Conservation (phyloP, 192 early-diverging fungal species). For the Coemansia sp. region DNA sequence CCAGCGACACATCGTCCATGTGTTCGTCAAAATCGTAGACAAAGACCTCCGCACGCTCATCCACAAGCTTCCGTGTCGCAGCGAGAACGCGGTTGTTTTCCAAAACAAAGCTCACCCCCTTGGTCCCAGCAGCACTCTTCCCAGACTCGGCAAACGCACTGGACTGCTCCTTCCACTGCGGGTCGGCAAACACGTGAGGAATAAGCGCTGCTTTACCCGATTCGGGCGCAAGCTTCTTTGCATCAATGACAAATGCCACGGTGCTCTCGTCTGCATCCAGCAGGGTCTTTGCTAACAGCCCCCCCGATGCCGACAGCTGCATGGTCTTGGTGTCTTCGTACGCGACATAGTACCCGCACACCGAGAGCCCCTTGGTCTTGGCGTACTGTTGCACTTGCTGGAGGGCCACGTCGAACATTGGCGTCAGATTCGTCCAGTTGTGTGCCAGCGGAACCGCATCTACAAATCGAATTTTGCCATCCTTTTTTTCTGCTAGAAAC, state of each 20-base stretch:
- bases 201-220: conserved; percentile 21
- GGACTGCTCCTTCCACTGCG: conserved; percentile 50
- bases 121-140: conserved; percentile 7
- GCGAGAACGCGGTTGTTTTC: conserved; percentile 50
- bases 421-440: conserved; percentile 73
- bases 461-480: conserved; percentile 41
- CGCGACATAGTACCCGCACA: conserved; percentile 50
- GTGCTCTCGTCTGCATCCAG: conserved; percentile 17
- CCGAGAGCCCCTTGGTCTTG: conserved; percentile 24
- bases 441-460: conserved; percentile 86
- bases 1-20: conserved; percentile 41
- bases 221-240: conserved; percentile 34
- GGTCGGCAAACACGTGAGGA: conserved; percentile 23
- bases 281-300: conserved; percentile 36
- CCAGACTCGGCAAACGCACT: conserved; percentile 19
- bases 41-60: conserved; percentile 34
- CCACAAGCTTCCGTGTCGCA: conserved; percentile 36
- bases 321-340: conserved; percentile 36
- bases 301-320: conserved; percentile 41
- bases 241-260: conserved; percentile 45
- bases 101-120: conserved; percentile 27
- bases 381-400: conserved; percentile 65
- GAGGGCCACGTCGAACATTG: conserved; percentile 83
- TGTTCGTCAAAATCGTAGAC: conserved; percentile 58
- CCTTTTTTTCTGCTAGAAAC: conserved; percentile 57